phyloP scores from a whole-genome alignment of 371 early-diverging fungal genomes.

The Mycotypha africana region DNA sequence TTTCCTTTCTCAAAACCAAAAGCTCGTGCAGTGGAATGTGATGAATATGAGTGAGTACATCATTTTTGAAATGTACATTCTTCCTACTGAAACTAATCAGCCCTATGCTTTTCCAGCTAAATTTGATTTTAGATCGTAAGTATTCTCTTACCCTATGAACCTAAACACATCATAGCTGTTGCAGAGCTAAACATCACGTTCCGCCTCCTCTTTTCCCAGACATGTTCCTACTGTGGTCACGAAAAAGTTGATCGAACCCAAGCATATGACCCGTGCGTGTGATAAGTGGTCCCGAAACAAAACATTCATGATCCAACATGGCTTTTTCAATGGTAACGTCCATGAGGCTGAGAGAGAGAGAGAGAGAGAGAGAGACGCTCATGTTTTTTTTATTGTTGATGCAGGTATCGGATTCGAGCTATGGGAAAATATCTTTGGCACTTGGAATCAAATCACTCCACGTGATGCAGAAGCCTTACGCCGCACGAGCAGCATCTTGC shows the following conservation, averaged over 20 bases:
- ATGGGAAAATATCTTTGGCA: conserved; percentile 30
- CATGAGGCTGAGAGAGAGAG: not conserved
- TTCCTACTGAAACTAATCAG: not conserved
- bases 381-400: not conserved
- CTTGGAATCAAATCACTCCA: conserved; percentile 21
- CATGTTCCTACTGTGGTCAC: conserved; percentile 22
- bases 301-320: conserved; percentile 20
- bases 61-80: not conserved
- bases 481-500: conserved; percentile 18
- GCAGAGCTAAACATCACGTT: not conserved
- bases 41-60: conserved; percentile 14
- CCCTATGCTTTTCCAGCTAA: conserved; percentile 15
- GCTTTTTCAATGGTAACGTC: conserved; percentile 24
- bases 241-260: conserved; percentile 18
- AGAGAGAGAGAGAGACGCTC: not conserved
- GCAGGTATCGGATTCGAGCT: conserved; percentile 24
- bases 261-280: conserved; percentile 18
- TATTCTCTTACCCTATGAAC: not conserved
- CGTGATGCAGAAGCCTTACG: conserved; percentile 24
- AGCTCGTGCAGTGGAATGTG: conserved; percentile 19
- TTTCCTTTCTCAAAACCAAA: too few species aligned
- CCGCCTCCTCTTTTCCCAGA: not conserved
- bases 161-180: not conserved
- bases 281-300: conserved; percentile 30
- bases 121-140: conserved; percentile 18